Evolutionary conservation across 176 grass and related monocot species (phyloP), one percentile per base, ranked within the genome.

Genomic region (Olyra latifolia): DNA sequence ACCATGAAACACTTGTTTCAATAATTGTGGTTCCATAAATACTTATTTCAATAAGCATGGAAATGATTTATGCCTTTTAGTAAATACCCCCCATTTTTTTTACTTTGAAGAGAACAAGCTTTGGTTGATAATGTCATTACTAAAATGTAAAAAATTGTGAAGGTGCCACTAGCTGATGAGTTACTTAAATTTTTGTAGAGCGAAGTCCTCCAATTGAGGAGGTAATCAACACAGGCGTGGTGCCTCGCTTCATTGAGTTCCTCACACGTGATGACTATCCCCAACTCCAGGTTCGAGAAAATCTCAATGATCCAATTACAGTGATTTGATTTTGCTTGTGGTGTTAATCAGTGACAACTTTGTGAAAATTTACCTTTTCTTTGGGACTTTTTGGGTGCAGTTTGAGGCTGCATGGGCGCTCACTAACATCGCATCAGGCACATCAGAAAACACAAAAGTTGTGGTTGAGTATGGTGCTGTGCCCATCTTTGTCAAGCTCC

Each of bases 371-470:
- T 56, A 22, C 42, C 19, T 54, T 7, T 45, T 39, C 22, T 2
- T 55, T 40, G 16, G 14, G 0, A 49, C 84, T 64, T 43, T 67
- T 65, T 76, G 39, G 29, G 57, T 84, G 24, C 92, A 98, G 95
- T 97, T 97, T 80, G 95, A 97, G 76, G 89, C 95, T 81, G 91
- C 91, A 63, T 97, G 94, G 94, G 94, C 94, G 15, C 89, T 97
- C 56, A 97, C 94, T 27, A 97, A 97, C 62, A 97, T 97, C 43
- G 92, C 95, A 38, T 97, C 95, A 20, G 95, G 95, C 23, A 97
- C 95, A 42, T 97, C 92, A 35, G 95, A 97, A 1, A 90, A 97
- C 80, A 97, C 92, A 7, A 97, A 84, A 66, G 92, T 97, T 45
- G 95, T 97, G 28, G 91, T 97, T 75, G 95, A 97, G 35, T 84